Evolutionary conservation across 805 yeast species (phyloP), one percentile per base, ranked within the genome.

Genomic region (Groenewaldozyma salmanticensis): DNA sequence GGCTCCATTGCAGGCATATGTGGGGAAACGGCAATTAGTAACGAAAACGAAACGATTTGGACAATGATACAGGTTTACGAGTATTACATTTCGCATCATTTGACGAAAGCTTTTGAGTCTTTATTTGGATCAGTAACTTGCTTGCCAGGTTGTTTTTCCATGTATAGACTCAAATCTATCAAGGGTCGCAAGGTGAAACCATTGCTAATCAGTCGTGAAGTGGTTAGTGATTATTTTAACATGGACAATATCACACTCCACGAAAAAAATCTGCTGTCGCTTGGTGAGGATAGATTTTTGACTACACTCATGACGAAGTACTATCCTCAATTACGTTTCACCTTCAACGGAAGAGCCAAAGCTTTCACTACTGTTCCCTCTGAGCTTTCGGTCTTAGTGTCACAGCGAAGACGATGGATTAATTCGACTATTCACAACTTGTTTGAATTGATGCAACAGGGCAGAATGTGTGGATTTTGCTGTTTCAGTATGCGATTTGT

Each of bases 371-470:
- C 84, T 47, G 96, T 81, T 15, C 96, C 96, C 1, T 82, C 79
- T 52, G 71, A 71, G 37, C 86, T 87, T 58, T 71, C 64, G 47
- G 92, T 87, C 37, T 67, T 87, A 49, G 66, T 87, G 36, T 86
- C 95, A 1, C 96, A 87, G 60, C 79, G 96, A 60, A 84, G 96
- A 65, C 82, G 96, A 60, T 87, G 96, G 96, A 87, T 87, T 53
- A 87, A 87, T 61, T 87, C 96, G 4, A 87, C 96, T 0, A 88
- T 87, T 29, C 96, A 87, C 62, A 87, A 87, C 56, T 72, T 87
- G 61, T 73, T 87, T 77, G 96, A 87, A 60, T 73, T 87, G 55
- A 83, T 81, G 3, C 64, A 84, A 47, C 88, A 86, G 17, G 77
- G 77, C 40, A 95, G 87, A 59, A 69, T 87, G 50, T 87, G 96